Evolutionary conservation across 1,284 basidiomycete genomes (phyloP).

Genomic region (Heterobasidion occidentale): DNA sequence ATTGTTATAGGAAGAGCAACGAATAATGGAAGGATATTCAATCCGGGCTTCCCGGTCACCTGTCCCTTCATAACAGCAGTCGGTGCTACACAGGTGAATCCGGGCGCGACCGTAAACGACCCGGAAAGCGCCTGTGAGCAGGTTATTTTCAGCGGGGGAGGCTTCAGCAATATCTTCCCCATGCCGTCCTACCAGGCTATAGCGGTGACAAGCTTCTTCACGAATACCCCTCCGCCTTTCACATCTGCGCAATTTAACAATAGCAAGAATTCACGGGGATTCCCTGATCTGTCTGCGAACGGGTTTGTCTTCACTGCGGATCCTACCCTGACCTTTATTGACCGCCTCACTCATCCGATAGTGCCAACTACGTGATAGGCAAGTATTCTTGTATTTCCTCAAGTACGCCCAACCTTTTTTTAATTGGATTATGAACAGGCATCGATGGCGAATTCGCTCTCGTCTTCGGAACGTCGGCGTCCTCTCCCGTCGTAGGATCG

Average conservation of each 20-base stretch:
- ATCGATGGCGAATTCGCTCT: conserved; percentile 20
- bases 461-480: conserved; percentile 26
- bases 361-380: conserved; percentile 36
- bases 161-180: conserved; percentile 34
- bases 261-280: conserved; percentile 39
- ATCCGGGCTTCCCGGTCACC: conserved; percentile 18
- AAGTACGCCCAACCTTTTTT: background rate
- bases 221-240: conserved; percentile 32
- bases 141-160: conserved; percentile 21
- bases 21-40: conserved; percentile 17
- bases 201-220: conserved; percentile 25
- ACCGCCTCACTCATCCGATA: conserved; percentile 13
- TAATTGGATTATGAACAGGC: conserved; percentile 1
- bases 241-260: conserved; percentile 37
- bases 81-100: conserved; percentile 27
- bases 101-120: conserved; percentile 18
- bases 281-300: conserved; percentile 38
- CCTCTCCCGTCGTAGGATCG: conserved; percentile 29
- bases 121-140: conserved; percentile 29
- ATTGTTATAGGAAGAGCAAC: conserved; percentile 5
- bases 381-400: conserved; percentile 18
- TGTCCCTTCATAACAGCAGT: conserved; percentile 17
- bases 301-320: conserved; percentile 19
- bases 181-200: conserved; percentile 28
- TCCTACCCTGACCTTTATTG: background rate